Conservation (phyloP, 2,329 filamentous ascomycete species). For the Botrytis fabae region DNA sequence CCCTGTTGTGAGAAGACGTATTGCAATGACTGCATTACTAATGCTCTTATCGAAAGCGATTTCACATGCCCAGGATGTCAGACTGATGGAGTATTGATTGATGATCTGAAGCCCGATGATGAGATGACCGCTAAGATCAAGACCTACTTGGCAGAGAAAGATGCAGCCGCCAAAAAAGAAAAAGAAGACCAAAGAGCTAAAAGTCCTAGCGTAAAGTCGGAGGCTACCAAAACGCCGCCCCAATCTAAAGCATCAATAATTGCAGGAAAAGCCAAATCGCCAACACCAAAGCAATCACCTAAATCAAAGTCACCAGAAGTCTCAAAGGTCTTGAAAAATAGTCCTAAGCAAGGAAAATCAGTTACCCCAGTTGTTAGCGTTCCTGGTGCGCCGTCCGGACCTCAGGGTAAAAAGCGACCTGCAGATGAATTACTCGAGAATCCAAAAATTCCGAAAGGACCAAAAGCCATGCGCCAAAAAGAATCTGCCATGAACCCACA, state of each 20-base stretch:
- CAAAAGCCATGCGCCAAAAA: constrained; percentile 62
- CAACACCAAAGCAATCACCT: constrained; percentile 41
- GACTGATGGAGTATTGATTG: constrained; percentile 87
- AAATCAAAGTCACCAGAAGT: constrained; percentile 12
- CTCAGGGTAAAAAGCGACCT: constrained; percentile 68
- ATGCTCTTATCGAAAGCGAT: constrained; percentile 97
- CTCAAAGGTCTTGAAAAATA: constrained; percentile 31
- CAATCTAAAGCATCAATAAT: constrained; percentile 36
- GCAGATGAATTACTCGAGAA: constrained; percentile 72
- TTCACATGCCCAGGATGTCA: constrained; percentile 92
- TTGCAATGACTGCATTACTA: constrained; percentile 99
- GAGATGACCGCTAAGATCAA: constrained; percentile 77
- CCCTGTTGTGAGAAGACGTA: constrained; percentile 98
- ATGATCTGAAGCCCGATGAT: constrained; percentile 82
- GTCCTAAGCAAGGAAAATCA: constrained; percentile 27
- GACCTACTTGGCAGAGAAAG: constrained; percentile 63
- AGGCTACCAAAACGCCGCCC: constrained; percentile 33
- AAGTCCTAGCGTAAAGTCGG: constrained; percentile 45
- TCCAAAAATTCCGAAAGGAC: constrained; percentile 63
- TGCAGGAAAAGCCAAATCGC: constrained; percentile 31
- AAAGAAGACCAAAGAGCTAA: constrained; percentile 48
- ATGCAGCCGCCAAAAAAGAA: constrained; percentile 44
- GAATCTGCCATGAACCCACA: constrained; percentile 44
- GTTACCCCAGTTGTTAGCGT: neutral
- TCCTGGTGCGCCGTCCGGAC: constrained; percentile 19